A percentile compares a stretch with the other conserved stretches of the same genome.
These are phyloP conservation scores for Phytophthora fragariae DNA, from an alignment of 352 stramenopile species.

Conservation along the genomic window DNA sequence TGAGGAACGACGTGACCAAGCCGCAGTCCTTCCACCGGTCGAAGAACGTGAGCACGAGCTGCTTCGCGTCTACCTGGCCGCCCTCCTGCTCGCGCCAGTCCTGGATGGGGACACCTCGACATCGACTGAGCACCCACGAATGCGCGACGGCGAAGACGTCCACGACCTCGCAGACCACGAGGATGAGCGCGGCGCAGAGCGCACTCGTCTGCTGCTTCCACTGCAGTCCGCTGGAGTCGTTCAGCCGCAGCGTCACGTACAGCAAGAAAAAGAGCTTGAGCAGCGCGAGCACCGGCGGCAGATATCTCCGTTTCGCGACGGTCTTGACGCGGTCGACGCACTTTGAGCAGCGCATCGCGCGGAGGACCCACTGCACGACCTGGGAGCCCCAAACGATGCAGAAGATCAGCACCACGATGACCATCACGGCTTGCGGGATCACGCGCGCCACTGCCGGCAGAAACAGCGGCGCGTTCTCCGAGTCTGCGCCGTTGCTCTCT, in stretches of 20 bases:
- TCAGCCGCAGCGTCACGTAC: slow-evolving; percentile 33
- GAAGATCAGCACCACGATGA: slow-evolving; percentile 30
- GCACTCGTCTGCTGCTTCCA: slow-evolving; percentile 32
- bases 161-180: slow-evolving; percentile 33
- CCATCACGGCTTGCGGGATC: slow-evolving; percentile 26
- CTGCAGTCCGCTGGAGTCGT: slow-evolving; percentile 13
- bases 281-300: slow-evolving; percentile 25
- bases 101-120: slow-evolving; percentile 10
- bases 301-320: slow-evolving; percentile 5
- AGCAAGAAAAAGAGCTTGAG: slow-evolving; percentile 37
- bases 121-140: slow-evolving; percentile 28
- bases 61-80: slow-evolving; percentile 12
- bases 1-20: slow-evolving; percentile 33
- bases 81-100: slow-evolving; percentile 20
- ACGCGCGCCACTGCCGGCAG: slow-evolving; percentile 17
- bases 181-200: slow-evolving; percentile 28
- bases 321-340: slow-evolving; percentile 8
- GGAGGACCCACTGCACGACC: slow-evolving; percentile 3
- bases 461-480: slow-evolving; percentile 18
- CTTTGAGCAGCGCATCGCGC: background rate
- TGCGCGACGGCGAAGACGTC: slow-evolving; percentile 32
- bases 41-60: slow-evolving; percentile 33
- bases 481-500: background rate
- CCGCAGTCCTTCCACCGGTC: slow-evolving; percentile 38
- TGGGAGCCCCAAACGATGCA: slow-evolving; percentile 31